A percentile compares a stretch with the other conserved stretches of the same genome.
Conservation (phyloP, 768 basidiomycete species). For the Agrocybe praecox region DNA sequence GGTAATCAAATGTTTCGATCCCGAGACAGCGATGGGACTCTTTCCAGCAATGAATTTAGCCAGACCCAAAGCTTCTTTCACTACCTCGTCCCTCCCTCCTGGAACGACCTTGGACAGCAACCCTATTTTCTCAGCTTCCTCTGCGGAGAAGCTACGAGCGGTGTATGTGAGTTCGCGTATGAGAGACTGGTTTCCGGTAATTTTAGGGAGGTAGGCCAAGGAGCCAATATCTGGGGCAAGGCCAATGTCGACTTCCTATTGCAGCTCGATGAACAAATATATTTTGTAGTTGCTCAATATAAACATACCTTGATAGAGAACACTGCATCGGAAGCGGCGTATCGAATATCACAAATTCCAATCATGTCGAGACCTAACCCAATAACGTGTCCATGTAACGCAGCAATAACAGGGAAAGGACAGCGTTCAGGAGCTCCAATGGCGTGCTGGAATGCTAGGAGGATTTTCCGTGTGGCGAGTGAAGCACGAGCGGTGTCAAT, state of each 20-base stretch:
- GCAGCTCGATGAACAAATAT: constrained; percentile 28
- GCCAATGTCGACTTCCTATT: constrained; percentile 83
- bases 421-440: constrained; percentile 71
- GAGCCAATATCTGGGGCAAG: constrained; percentile 89
- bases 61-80: constrained; percentile 63
- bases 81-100: constrained; percentile 68
- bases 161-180: constrained; percentile 79
- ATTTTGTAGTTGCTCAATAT: constrained; percentile 38
- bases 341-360: constrained; percentile 76
- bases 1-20: constrained; percentile 76
- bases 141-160: constrained; percentile 65
- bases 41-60: constrained; percentile 71
- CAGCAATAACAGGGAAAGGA: constrained; percentile 81
- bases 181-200: constrained; percentile 73
- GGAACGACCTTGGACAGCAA: constrained; percentile 72
- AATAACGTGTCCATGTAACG: constrained; percentile 72
- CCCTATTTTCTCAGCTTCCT: constrained; percentile 69
- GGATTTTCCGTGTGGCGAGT: constrained; percentile 44
- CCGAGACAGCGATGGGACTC: constrained; percentile 76
- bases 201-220: constrained; percentile 78
- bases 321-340: constrained; percentile 58
- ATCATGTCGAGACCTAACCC: constrained; percentile 84
- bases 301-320: constrained; percentile 74
- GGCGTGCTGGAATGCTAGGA: constrained; percentile 67
- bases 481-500: constrained; percentile 58